Percentiles rank a stretch among this genome's conserved stretches.
Conservation (phyloP, 257 asterid species). For the Capsicum chinense region DNA sequence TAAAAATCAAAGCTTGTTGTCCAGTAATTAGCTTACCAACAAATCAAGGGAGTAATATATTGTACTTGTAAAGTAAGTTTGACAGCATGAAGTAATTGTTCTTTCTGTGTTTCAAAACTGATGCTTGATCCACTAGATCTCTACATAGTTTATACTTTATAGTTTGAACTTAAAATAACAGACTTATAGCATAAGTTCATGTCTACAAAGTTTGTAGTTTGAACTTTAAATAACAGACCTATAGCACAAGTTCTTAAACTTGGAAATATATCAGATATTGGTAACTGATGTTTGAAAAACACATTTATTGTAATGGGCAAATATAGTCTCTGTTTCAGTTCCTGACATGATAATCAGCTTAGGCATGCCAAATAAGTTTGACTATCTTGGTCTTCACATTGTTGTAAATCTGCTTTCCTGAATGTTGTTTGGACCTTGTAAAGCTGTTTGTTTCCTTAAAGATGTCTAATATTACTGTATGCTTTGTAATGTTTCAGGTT, state of each 20-base stretch:
- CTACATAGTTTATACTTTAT: not conserved
- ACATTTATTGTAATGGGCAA: not conserved
- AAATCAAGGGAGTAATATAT: not conserved
- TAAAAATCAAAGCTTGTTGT: constrained; percentile 12
- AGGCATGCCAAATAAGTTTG: not conserved
- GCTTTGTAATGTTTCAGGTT: constrained; percentile 57
- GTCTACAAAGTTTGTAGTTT: too few relatives aligned
- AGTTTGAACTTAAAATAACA: too few relatives aligned
- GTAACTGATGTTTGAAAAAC: not conserved
- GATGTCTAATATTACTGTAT: constrained; percentile 9
- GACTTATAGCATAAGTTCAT: too few relatives aligned
- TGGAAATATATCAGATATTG: not conserved
- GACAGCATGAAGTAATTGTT: constrained; percentile 4
- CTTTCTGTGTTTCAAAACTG: not conserved
- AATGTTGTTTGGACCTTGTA: not conserved
- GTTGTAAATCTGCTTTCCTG: constrained; percentile 10
- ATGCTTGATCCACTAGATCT: constrained; percentile 9
- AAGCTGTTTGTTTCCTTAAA: not conserved
- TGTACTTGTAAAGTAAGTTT: not conserved
- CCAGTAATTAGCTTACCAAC: not conserved
- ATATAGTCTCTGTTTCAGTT: not conserved
- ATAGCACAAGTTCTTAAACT: not conserved
- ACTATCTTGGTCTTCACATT: not conserved
- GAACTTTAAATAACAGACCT: too few relatives aligned
- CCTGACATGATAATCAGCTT: not conserved